Evolutionary conservation across 2,329 filamentous ascomycete species (phyloP).

Genomic region (Aspergillus costaricaensis): DNA sequence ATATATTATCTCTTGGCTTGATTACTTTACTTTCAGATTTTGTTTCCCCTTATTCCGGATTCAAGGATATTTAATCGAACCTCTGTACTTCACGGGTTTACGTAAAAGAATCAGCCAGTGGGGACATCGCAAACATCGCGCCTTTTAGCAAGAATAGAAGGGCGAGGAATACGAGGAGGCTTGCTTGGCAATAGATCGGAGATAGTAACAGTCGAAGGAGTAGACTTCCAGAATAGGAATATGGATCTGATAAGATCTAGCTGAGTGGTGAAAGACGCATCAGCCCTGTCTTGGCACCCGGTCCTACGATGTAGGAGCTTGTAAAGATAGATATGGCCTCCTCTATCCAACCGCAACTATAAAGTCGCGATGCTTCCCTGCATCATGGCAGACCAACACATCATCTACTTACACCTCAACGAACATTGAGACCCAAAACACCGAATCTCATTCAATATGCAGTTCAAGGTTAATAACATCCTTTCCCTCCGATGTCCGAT

Average conservation of each 20-base stretch:
- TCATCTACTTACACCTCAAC: neutral
- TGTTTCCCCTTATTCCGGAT: neutral
- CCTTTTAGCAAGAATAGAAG: neutral
- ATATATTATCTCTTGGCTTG: no score
- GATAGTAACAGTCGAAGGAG: neutral
- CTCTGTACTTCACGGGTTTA: neutral
- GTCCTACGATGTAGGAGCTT: neutral
- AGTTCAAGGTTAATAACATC: neutral
- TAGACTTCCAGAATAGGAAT: neutral
- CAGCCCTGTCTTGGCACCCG: neutral
- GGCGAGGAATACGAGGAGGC: neutral
- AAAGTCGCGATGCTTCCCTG: neutral
- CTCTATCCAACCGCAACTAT: neutral
- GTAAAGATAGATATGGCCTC: neutral
- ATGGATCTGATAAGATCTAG: constrained; percentile 10
- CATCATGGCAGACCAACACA: neutral
- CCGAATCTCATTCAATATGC: neutral
- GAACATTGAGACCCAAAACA: neutral
- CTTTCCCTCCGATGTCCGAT: neutral
- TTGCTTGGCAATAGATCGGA: neutral
- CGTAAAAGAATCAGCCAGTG: neutral
- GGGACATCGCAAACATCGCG: neutral
- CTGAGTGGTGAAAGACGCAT: neutral
- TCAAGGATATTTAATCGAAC: neutral
- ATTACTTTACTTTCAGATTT: no score